Evolutionary conservation across 108 stramenopile species (phyloP).

Genomic region (Pseudonitzschia pungens): DNA sequence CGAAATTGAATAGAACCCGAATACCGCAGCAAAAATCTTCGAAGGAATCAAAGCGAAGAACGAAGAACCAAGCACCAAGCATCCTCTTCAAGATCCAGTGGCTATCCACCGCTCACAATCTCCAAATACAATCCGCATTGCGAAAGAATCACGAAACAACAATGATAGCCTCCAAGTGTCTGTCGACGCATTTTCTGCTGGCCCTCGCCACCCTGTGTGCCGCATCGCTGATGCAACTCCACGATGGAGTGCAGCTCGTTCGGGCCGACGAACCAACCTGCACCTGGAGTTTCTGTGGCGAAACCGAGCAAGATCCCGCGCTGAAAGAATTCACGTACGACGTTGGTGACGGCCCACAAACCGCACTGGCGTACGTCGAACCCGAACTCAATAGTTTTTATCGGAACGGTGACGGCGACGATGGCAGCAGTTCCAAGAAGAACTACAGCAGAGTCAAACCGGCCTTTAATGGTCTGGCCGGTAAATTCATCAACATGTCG

Average conservation of each 20-base stretch:
- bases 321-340: conserved; percentile 53
- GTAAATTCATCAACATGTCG: conserved; percentile 77
- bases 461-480: conserved; percentile 60
- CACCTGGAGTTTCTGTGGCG: conserved; percentile 9
- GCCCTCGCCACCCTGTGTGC: neutral
- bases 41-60: too few species aligned
- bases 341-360: conserved; percentile 52
- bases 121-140: too few species aligned
- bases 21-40: too few species aligned
- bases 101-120: too few species aligned
- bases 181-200: neutral
- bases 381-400: conserved; percentile 78
- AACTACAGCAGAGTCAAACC: conserved; percentile 32
- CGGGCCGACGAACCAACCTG: conserved; percentile 16
- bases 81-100: too few species aligned
- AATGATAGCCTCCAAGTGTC: neutral
- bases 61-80: too few species aligned
- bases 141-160: neutral
- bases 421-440: conserved; percentile 19
- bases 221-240: neutral
- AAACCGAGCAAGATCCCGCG: conserved; percentile 31
- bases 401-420: conserved; percentile 10
- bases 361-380: conserved; percentile 65
- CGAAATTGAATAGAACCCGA: too few species aligned
- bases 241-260: neutral